Evolutionary conservation across 306 rosid species (phyloP).

Genomic region (Cicer cuneatum): DNA sequence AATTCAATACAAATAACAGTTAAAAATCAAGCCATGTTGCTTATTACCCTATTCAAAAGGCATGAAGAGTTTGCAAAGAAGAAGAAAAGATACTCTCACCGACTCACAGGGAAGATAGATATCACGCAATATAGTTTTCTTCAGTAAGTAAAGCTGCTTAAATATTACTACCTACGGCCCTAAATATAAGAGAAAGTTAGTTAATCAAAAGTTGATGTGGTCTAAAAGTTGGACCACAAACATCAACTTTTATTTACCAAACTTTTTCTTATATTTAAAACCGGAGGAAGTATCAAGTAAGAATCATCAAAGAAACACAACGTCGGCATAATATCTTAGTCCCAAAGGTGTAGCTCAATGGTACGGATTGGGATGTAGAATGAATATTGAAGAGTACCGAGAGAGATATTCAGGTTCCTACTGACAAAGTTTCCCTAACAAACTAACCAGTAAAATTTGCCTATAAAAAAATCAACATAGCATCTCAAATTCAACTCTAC

Average conservation of each 20-base stretch:
- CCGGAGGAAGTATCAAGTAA: background rate
- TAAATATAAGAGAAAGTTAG: no score
- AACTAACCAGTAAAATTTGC: no score
- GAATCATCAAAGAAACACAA: slow-evolving; percentile 16
- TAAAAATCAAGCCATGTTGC: background rate
- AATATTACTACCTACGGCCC: background rate
- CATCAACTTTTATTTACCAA: no score
- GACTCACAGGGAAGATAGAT: slow-evolving; percentile 20
- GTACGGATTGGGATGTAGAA: no score
- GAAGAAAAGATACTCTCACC: background rate
- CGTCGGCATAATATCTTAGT: background rate
- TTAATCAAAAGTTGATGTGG: no score
- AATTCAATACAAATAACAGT: slow-evolving; percentile 7
- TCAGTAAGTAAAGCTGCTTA: slow-evolving; percentile 8
- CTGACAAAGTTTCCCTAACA: no score
- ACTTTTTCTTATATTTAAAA: no score
- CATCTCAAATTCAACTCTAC: slow-evolving; percentile 2
- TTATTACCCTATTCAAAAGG: slow-evolving; percentile 30
- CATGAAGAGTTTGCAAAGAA: background rate
- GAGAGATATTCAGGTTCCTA: no score
- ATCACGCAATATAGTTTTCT: slow-evolving; percentile 27
- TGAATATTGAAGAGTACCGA: no score
- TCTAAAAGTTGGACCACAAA: no score
- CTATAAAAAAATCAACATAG: background rate
- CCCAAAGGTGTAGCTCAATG: no score